A percentile compares a stretch with the other conserved stretches of the same genome.
These are phyloP conservation scores for Cryptococcus floricola DNA, from an alignment of 1,284 basidiomycete species.

Conservation along the genomic window DNA sequence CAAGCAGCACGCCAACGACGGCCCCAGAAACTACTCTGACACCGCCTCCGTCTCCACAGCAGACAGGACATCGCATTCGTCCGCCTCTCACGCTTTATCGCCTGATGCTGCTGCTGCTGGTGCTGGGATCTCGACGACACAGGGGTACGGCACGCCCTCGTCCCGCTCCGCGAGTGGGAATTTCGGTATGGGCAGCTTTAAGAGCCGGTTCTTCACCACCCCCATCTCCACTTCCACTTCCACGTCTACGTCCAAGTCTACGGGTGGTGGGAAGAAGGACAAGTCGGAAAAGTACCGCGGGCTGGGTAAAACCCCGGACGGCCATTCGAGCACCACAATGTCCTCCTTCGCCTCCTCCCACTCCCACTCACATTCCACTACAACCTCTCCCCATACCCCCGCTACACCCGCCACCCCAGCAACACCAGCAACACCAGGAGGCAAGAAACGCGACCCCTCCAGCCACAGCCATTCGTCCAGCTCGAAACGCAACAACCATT, in stretches of 20 bases:
- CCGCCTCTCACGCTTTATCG: constrained; percentile 9
- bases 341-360: constrained; percentile 17
- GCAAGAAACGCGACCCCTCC: neutral
- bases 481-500: neutral
- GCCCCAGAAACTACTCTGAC: neutral
- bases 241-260: too few relatives aligned
- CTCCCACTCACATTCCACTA: constrained; percentile 10
- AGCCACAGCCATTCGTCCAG: neutral
- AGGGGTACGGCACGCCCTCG: neutral
- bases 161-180: neutral
- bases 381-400: constrained; percentile 19
- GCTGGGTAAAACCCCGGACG: constrained; percentile 8
- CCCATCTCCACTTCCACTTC: neutral
- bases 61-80: constrained; percentile 28
- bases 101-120: neutral
- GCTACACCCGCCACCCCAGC: constrained; percentile 10
- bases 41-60: constrained; percentile 12
- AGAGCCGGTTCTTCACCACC: constrained; percentile 43
- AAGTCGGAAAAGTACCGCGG: constrained; percentile 24
- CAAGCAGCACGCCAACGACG: too few relatives aligned
- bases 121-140: neutral
- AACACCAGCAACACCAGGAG: constrained; percentile 5
- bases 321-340: neutral
- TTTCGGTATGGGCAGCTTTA: constrained; percentile 22
- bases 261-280: neutral